phyloP scores from a whole-genome alignment of 78 protist species.

The Cavenderia fasciculata region DNA sequence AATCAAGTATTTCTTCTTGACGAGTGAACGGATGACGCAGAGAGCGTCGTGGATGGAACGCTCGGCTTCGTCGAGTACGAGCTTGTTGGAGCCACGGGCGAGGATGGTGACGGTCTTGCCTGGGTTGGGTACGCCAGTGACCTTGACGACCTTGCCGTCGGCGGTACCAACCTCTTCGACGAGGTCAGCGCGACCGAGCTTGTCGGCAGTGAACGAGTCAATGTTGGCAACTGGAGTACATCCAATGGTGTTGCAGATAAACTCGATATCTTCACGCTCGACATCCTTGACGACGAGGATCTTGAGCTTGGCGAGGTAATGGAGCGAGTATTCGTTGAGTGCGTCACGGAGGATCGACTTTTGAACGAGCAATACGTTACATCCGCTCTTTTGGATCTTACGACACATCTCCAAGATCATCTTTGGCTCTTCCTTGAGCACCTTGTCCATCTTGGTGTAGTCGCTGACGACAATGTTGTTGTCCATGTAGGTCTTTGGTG shows the following conservation, averaged over 20 bases:
- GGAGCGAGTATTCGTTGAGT: constrained; percentile 94
- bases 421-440: constrained; percentile 94
- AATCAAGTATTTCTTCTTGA: constrained; percentile 94
- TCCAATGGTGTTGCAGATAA: constrained; percentile 96
- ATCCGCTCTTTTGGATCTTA: constrained; percentile 93
- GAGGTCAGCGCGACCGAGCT: constrained; percentile 94
- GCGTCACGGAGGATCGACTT: constrained; percentile 98
- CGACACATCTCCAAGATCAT: constrained; percentile 96
- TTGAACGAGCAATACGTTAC: constrained; percentile 99
- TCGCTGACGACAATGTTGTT: constrained; percentile 91
- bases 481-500: constrained; percentile 99
- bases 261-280: constrained; percentile 98
- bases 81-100: constrained; percentile 95
- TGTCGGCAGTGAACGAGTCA: constrained; percentile 94
- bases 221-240: constrained; percentile 96
- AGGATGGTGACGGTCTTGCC: constrained; percentile 95
- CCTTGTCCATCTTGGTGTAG: constrained; percentile 96
- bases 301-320: constrained; percentile 96
- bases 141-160: constrained; percentile 90
- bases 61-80: constrained; percentile 97
- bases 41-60: constrained; percentile 99
- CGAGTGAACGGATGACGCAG: constrained; percentile 99
- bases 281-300: constrained; percentile 97
- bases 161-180: constrained; percentile 93
- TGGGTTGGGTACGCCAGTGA: constrained; percentile 93